Base-by-base conservation (phyloP, 1,284 basidiomycete genomes). In the Ustilago crameri region DNA sequence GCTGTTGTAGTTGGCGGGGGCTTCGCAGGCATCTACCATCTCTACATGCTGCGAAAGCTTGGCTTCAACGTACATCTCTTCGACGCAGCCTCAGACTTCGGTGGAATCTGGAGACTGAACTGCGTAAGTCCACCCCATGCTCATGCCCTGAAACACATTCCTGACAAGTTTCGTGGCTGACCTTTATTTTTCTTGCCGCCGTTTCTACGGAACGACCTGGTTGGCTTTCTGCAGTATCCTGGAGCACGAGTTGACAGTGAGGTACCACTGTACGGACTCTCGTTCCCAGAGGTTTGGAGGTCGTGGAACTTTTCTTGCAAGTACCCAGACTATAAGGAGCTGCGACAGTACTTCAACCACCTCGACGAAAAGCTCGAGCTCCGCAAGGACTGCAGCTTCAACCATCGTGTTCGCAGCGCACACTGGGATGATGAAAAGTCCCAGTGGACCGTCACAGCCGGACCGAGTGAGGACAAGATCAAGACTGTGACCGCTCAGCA, bases 241-340 rank as follows among this genome's bases (percentile, higher is more conserved):
- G 68, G 64, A 20, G 73, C 73, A 18, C 48, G 63, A n/a, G 73
- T 75, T 4, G 73, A 75, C 49, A 68, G 63, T n/a, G 69, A 72
- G 34, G 53, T 75, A 0, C 73, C 73, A 1, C 56, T 75, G 9
- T 75, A 75, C 50, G 64, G 73, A 5, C 68, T 75, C n/a, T 64
- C 56, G 0, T 60, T 72, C 48, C 69, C 69, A 1, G 69, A 75
- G 34, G 69, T 75, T 0, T 75, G 69, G 63, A 49, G 46, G 50
- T 54, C 54, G 24, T 75, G 69, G 69, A 68, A 67, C 58, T 75
- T 71, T 44, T 64, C 64, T 2, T 63, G 69, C 63, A 67, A 67
- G 37, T 75, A 75, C 34, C 73, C 73, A 0, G 73, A 66, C 44
- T 75, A 49, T 37, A 72, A 69, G 34, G 73, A 72, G 54, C 59